Conservation (phyloP, 129 eudicot species). For the Tagetes erecta region DNA sequence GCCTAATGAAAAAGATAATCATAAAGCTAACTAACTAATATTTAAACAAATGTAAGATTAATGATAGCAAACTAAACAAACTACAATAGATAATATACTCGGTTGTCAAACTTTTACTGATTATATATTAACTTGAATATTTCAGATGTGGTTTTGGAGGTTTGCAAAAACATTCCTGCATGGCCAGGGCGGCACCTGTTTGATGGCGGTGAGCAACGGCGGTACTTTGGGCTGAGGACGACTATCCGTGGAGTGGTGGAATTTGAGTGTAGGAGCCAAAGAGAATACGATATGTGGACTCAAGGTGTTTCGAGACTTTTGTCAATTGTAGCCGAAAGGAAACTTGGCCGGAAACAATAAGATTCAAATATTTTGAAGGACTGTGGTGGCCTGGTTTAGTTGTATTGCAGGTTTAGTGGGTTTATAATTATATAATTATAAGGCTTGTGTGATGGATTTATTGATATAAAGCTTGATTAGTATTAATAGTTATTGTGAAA, state of each 20-base stretch:
- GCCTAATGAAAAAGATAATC: too few species aligned
- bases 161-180: constrained; percentile 71
- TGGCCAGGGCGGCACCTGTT: constrained; percentile 94
- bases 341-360: constrained; percentile 23
- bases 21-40: too few species aligned
- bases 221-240: constrained; percentile 88
- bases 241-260: constrained; percentile 72
- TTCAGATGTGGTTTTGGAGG: constrained; percentile 85
- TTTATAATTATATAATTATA: constrained; percentile 18
- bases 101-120: too few species aligned
- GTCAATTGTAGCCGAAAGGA: constrained; percentile 62
- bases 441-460: constrained; percentile 26
- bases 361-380: constrained; percentile 18
- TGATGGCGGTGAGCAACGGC: constrained; percentile 85
- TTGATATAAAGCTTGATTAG: constrained; percentile 22
- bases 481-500: constrained; percentile 13
- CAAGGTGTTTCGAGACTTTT: constrained; percentile 87
- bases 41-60: too few species aligned
- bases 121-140: not conserved
- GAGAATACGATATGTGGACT: constrained; percentile 95
- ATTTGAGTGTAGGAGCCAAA: constrained; percentile 79
- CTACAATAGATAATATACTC: too few species aligned
- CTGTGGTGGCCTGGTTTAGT: constrained; percentile 17
- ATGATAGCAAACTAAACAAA: too few species aligned
- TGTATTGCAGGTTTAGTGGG: not conserved